A percentile compares a stretch with the other conserved stretches of the same genome.
Evolutionary conservation across 306 rosid genomes (phyloP).

Genomic region (barrel medic (Medicago truncatula)): DNA sequence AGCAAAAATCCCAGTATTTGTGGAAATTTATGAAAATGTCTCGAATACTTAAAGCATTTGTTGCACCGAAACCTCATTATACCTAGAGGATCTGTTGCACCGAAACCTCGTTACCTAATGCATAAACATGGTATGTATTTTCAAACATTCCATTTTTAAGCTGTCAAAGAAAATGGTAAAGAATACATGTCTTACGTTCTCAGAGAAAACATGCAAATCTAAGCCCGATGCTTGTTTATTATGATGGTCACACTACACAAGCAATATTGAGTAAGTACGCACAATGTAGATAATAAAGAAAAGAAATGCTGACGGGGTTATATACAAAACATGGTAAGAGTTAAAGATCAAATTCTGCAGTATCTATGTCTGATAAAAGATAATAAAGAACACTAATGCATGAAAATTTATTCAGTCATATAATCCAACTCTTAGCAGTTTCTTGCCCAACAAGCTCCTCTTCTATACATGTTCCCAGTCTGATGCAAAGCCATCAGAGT

Average conservation of each 20-base stretch:
- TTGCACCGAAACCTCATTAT: neutral
- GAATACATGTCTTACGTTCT: neutral
- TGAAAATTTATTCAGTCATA: conserved; percentile 36
- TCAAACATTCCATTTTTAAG: neutral
- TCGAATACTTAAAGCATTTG: neutral
- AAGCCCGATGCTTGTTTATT: no score
- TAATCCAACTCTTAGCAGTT: conserved; percentile 25
- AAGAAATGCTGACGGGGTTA: neutral
- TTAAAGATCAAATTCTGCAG: conserved; percentile 32
- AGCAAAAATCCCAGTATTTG: no score
- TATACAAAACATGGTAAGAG: conserved; percentile 26
- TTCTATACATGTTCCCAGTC: conserved; percentile 87
- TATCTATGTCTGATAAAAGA: conserved; percentile 23
- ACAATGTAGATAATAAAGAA: neutral
- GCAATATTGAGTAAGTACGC: conserved; percentile 32
- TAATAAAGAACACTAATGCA: conserved; percentile 10
- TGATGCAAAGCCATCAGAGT: conserved; percentile 58
- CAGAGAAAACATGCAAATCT: neutral
- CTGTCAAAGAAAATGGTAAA: neutral
- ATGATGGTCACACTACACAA: conserved; percentile 20
- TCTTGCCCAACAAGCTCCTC: conserved; percentile 56
- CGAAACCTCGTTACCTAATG: neutral
- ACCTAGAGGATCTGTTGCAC: conserved; percentile 12
- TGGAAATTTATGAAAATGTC: neutral
- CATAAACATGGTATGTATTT: neutral